Conservation (phyloP, 2,329 filamentous ascomycete genomes). For the Coniochaeta ligniaria region DNA sequence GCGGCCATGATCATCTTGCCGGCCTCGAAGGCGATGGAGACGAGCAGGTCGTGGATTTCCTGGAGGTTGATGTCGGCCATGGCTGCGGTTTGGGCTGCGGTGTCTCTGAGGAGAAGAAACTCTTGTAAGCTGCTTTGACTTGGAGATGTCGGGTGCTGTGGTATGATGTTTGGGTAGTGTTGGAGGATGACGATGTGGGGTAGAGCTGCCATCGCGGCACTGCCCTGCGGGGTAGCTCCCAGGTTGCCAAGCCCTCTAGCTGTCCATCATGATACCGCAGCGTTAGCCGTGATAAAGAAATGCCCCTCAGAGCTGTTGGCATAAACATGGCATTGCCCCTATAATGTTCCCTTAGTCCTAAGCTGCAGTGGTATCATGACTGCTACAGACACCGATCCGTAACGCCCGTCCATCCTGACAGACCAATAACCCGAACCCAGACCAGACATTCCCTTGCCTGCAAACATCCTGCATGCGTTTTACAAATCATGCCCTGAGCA, state of each 20-base stretch:
- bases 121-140: neutral
- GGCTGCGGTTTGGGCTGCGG: neutral
- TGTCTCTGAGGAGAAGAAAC: neutral
- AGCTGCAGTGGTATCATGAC: neutral
- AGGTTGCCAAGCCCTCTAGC: neutral
- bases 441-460: neutral
- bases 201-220: neutral
- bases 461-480: neutral
- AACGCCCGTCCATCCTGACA: neutral
- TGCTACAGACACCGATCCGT: neutral
- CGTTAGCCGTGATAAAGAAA: too few relatives aligned
- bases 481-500: neutral
- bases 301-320: neutral
- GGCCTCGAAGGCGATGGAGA: constrained; percentile 55
- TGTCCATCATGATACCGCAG: too few relatives aligned
- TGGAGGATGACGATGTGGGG: neutral
- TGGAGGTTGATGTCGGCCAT: constrained; percentile 54
- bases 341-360: neutral
- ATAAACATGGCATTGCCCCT: neutral
- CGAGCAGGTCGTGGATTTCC: constrained; percentile 53
- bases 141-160: neutral
- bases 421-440: neutral
- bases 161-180: neutral
- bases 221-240: neutral
- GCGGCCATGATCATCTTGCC: constrained; percentile 57